A percentile compares a stretch with the other conserved stretches of the same genome.
phyloP scores from a whole-genome alignment of 2,329 filamentous ascomycete genomes.

The Huntiella moniliformis region DNA sequence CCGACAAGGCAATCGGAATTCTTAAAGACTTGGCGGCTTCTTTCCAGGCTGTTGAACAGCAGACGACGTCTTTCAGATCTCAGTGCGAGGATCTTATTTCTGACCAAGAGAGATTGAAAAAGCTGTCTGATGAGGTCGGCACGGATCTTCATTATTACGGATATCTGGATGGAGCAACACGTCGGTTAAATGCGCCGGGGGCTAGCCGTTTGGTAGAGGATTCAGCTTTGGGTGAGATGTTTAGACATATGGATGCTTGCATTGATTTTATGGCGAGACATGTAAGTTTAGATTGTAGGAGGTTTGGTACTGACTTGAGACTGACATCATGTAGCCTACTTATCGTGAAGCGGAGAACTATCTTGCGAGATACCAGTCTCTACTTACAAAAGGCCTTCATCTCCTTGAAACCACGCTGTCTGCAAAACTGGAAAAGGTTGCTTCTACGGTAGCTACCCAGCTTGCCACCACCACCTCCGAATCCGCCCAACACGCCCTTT shows the following conservation, averaged over 20 bases:
- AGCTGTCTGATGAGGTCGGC: conserved; percentile 65
- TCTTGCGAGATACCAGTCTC: conserved; percentile 65
- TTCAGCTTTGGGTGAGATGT: conserved; percentile 71
- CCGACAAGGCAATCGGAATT: conserved; percentile 54
- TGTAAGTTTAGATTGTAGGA: conserved; percentile 28
- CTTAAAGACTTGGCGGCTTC: conserved; percentile 66
- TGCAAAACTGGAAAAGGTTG: conserved; percentile 31
- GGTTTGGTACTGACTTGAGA: neutral
- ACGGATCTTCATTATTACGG: conserved; percentile 88
- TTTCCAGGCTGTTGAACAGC: conserved; percentile 70
- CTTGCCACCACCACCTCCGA: conserved; percentile 37
- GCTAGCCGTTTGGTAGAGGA: conserved; percentile 71
- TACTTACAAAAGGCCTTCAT: conserved; percentile 50
- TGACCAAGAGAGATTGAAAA: conserved; percentile 63
- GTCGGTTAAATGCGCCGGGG: conserved; percentile 78
- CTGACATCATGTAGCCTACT: conserved; percentile 32
- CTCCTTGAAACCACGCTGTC: conserved; percentile 40
- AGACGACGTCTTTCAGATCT: conserved; percentile 82
- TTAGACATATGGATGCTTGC: conserved; percentile 73
- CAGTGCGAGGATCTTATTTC: conserved; percentile 76
- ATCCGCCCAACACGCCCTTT: conserved; percentile 38
- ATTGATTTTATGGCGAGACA: conserved; percentile 83
- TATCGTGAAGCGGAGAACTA: conserved; percentile 82
- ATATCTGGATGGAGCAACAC: conserved; percentile 78
- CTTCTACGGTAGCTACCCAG: conserved; percentile 34